Evolutionary conservation across 1,284 basidiomycete genomes (phyloP), one percentile per base, ranked within the genome.

Genomic region (Cystobasidium slooffiae): DNA sequence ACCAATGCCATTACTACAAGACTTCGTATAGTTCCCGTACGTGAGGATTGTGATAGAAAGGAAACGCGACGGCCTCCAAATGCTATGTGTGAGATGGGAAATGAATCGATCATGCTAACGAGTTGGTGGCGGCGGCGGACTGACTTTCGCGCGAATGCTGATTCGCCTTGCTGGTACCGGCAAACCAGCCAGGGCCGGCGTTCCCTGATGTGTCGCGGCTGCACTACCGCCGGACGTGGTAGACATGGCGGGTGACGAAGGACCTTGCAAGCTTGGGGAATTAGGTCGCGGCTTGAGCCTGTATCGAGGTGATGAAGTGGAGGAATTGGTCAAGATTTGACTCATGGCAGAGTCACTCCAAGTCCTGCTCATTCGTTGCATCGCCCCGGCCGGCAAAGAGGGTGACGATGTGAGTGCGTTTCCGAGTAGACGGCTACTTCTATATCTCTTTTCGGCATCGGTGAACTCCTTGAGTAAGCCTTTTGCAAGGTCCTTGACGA

Each of bases 401-500:
- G 64, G 49, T 52, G 51, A 66, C 51, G 64, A 43, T 39, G 47
- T 41, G 20, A 66, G 7, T 20, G 49, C 51, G 58, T 24, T 41
- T 9, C 31, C 55, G 24, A 59, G 10, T 8, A 59, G 12, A 20
- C 39, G 53, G 46, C 20, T 59, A 16, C 43, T 44, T 55, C 47
- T 56, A n/a, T 31, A 49, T 10, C 46, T 22, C 53, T 47, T 68
- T 37, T 68, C 66, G 7, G 66, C 66, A 12, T 68, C 66, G 12
- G 63, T 10, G 16, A 73, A 58, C 31, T 79, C 78, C n/a, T 64
- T 74, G 1, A 59, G 24, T 3, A 94, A 91, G 82, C 92, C 91
- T 78, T 90, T 87, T 18, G 93, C 92, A 59, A 94, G 83, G 82
- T 96, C 91, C 75, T 91, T 86, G n/a, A 96, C 93, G 22, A 97